Base-by-base conservation (phyloP, 345 rosid genomes). In the Syzygium grande region DNA sequence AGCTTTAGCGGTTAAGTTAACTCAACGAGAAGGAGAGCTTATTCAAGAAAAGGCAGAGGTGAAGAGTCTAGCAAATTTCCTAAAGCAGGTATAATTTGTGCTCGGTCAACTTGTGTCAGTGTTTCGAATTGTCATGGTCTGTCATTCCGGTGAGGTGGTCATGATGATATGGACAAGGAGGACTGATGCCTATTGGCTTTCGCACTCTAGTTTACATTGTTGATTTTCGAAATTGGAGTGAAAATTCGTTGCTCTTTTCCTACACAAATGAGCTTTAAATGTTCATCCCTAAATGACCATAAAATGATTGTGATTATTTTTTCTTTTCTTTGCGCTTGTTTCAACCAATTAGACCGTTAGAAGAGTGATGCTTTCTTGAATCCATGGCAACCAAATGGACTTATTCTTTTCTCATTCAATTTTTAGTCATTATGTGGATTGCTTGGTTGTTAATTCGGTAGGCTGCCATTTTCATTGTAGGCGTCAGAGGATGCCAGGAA, bases 401-500 rank as follows among this genome's bases (percentile, higher is more conserved):
- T 73, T 38, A 27, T 73, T 73, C 49, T 19, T 73, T 38, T 38
- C 49, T 73, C 83, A 38, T 49, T 38, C 43, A 38, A 73, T 73
- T 73, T 19, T 73, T 68, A 34, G 83, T 73, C 83, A 38, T 73
- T 22, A 21, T 19, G 38, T 21, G 23, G 83, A 38, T 73, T 73
- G 49, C 83, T 73, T 73, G 83, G 11, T 38, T 38, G 63, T 58
- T 68, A 73, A 73, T 73, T 73, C 5, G 54, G 9, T 58, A 52
- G 84, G 84, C 38, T 77, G 85, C 56, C n/a, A 51, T 58, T 61
- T 30, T 59, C 56, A 41, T 63, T 86, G 51, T 91, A 98, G 99
- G 99, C 99, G 56, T 97, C 99, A 52, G 96, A 96, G 89, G 98
- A 98, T 95, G 99, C 99, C 68, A 98, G 96, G 94, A 96, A 91